These are phyloP conservation scores for Paramecium primaurelia DNA, from an alignment of 73 alveolate species.

Conservation along the genomic window DNA sequence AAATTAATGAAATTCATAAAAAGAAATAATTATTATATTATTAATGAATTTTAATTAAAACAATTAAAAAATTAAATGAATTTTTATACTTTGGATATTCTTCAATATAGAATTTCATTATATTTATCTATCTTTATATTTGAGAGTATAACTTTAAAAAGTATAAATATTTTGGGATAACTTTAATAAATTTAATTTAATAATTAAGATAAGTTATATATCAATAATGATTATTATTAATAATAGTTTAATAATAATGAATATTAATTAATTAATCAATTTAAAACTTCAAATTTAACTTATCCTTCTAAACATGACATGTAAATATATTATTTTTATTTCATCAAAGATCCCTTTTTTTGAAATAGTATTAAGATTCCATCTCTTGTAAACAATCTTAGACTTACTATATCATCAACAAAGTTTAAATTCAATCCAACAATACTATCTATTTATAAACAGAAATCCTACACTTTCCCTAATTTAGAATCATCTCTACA, in stretches of 20 bases:
- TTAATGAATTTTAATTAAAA: background rate
- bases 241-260: background rate
- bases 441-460: background rate
- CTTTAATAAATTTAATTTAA: no score
- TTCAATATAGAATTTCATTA: no score
- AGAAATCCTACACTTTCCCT: background rate
- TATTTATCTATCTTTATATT: no score
- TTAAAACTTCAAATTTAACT: background rate
- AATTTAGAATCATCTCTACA: background rate
- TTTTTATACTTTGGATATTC: no score
- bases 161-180: no score
- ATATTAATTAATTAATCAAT: background rate
- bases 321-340: background rate
- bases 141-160: no score
- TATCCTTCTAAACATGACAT: background rate
- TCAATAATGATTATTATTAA: background rate
- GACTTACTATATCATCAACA: background rate
- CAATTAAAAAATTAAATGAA: no score
- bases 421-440: background rate
- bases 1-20: background rate
- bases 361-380: background rate
- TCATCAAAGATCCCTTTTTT: constrained; percentile 11
- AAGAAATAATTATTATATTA: background rate
- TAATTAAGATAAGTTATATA: no score
- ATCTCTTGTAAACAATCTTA: constrained; percentile 7